Base-by-base conservation (phyloP, 768 basidiomycete species). In the Psilocybe tampanensis region DNA sequence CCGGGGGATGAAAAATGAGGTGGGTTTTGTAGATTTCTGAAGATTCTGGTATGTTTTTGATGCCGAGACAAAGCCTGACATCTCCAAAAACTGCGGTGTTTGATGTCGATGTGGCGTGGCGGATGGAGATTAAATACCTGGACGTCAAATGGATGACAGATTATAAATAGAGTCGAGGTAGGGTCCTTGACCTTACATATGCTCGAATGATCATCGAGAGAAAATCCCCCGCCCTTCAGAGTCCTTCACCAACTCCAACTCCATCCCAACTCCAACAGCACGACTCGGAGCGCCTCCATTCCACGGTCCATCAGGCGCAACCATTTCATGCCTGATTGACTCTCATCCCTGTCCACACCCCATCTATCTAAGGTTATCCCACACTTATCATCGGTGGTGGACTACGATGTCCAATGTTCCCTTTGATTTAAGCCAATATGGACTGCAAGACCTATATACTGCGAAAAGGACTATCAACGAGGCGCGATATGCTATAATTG, bases 401-500 rank as follows among this genome's bases (percentile, higher is more conserved):
- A n/a, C 45, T 17, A 26, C 43, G 43, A 24, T 47, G 18, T 15
- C 26, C 18, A n/a, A 17, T 45, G 24, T 55, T 13, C 23, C 45
- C 11, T 24, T 9, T 24, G 47, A 47, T 41, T 34, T 48, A 36
- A 48, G 42, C 29, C 44, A 43, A 50, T 51, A 56, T 11, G 48
- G 55, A 39, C 29, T 56, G 39, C 26, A 51, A 6, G 55, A 56
- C 39, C 29, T 56, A 9, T 50, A 44, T 33, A 22, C 55, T 9
- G 36, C 43, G 13, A 58, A 60, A 26, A 32, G 43, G 42, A 52
- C 29, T 22, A 56, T 60, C n/a, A 41, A 21, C 33, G 59, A 60
- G 45, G 56, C 66, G 11, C 68, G 73, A 34, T 72, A 71, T 63
- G 70, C 70, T 21, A 68, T 77, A 32, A 63, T 67, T 8, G 70